Conservation (phyloP, 768 basidiomycete species). For the Agaricus blazei region DNA sequence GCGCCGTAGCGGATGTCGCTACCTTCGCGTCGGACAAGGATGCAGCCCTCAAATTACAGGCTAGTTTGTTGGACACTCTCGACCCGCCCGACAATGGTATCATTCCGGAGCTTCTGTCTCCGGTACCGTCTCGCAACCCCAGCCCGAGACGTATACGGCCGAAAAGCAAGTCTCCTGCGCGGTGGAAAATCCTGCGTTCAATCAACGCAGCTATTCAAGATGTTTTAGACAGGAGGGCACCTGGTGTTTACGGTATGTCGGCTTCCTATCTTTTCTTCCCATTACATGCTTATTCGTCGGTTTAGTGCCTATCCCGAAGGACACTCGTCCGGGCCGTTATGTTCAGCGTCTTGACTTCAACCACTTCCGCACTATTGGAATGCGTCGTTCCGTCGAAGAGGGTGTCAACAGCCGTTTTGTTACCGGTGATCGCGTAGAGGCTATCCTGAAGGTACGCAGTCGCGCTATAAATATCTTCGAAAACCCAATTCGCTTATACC, state of each 20-base stretch:
- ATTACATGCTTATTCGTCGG: conserved; percentile 6
- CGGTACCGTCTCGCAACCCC: conserved; percentile 77
- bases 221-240: conserved; percentile 55
- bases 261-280: conserved; percentile 16
- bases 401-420: conserved; percentile 89
- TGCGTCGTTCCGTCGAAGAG: conserved; percentile 89
- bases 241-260: conserved; percentile 64
- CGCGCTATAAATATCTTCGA: conserved; percentile 1
- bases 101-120: conserved; percentile 70
- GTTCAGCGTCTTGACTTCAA: conserved; percentile 91
- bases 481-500: conserved; percentile 11
- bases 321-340: conserved; percentile 73
- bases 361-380: conserved; percentile 95
- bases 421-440: conserved; percentile 79
- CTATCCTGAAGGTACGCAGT: conserved; percentile 63
- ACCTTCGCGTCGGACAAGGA: conserved; percentile 31
- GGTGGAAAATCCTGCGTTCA: conserved; percentile 77
- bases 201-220: conserved; percentile 77
- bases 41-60: conserved; percentile 49
- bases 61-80: conserved; percentile 53
- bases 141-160: conserved; percentile 71
- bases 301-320: conserved; percentile 62
- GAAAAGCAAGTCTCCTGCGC: conserved; percentile 76
- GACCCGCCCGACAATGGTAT: conserved; percentile 65
- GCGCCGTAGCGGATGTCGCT: conserved; percentile 51